Conservation (phyloP, 2,329 filamentous ascomycete species). For the Arthrobotrys sinensis region DNA sequence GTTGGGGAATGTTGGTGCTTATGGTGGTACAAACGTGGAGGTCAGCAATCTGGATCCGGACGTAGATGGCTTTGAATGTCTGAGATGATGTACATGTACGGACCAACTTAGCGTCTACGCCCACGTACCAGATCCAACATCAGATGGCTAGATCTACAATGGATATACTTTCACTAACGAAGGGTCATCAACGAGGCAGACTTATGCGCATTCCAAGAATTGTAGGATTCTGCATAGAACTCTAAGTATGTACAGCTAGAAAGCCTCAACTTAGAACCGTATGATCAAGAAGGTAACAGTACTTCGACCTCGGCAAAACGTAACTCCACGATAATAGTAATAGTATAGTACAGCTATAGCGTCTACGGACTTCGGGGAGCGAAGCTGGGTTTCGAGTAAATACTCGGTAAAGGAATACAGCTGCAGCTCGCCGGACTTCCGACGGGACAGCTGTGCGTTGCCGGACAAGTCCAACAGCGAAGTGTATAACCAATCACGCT, state of each 20-base stretch:
- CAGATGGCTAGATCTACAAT: too few species aligned
- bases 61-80: too few species aligned
- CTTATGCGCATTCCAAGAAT: too few species aligned
- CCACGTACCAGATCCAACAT: too few species aligned
- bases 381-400: neutral
- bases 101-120: too few species aligned
- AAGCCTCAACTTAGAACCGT: neutral
- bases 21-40: neutral
- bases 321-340: neutral
- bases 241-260: too few species aligned
- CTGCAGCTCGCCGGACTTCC: neutral
- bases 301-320: neutral
- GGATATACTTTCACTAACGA: too few species aligned
- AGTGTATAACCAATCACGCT: neutral
- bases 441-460: slow-evolving; percentile 12
- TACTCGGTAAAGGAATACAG: neutral
- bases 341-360: neutral
- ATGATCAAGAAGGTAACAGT: neutral
- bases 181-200: too few species aligned
- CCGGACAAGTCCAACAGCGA: neutral
- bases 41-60: too few species aligned
- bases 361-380: slow-evolving; percentile 1
- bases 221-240: too few species aligned
- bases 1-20: slow-evolving; percentile 1
- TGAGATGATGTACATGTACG: too few species aligned